phyloP scores from a whole-genome alignment of 2,329 filamentous ascomycete genomes.

The Beauveria pseudobassiana region DNA sequence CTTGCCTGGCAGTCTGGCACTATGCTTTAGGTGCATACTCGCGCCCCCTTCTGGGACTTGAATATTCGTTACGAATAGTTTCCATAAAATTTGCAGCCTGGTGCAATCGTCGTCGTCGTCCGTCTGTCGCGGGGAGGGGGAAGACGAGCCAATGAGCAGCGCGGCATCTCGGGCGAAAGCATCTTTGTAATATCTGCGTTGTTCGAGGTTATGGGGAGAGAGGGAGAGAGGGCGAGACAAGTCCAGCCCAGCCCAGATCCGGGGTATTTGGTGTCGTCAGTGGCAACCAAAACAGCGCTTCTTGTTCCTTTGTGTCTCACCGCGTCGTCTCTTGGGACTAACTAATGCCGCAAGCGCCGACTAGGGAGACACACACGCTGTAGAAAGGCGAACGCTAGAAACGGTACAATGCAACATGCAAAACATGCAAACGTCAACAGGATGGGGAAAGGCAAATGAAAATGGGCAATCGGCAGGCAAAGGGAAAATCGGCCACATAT shows the following conservation, averaged over 20 bases:
- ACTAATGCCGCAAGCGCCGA: neutral
- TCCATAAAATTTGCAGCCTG: neutral
- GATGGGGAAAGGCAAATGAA: neutral
- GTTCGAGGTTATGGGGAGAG: neutral
- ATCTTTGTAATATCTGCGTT: neutral
- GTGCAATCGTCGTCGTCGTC: neutral
- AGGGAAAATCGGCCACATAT: neutral
- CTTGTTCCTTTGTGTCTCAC: neutral
- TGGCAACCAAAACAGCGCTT: neutral
- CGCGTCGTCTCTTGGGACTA: neutral
- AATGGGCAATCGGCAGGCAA: neutral
- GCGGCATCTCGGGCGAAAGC: neutral
- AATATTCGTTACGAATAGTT: slow-evolving; percentile 8
- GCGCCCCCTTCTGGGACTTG: neutral
- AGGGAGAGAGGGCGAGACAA: neutral
- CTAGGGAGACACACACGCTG: too few species aligned
- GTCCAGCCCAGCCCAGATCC: neutral
- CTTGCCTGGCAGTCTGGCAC: neutral
- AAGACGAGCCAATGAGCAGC: neutral
- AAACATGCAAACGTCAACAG: neutral
- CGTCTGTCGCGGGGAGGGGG: neutral
- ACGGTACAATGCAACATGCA: neutral
- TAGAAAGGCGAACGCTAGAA: neutral
- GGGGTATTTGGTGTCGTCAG: slow-evolving; percentile 2
- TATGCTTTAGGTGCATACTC: too few species aligned